Base-by-base conservation (phyloP, 1,284 basidiomycete genomes). In the Xerocomus minutiporus region DNA sequence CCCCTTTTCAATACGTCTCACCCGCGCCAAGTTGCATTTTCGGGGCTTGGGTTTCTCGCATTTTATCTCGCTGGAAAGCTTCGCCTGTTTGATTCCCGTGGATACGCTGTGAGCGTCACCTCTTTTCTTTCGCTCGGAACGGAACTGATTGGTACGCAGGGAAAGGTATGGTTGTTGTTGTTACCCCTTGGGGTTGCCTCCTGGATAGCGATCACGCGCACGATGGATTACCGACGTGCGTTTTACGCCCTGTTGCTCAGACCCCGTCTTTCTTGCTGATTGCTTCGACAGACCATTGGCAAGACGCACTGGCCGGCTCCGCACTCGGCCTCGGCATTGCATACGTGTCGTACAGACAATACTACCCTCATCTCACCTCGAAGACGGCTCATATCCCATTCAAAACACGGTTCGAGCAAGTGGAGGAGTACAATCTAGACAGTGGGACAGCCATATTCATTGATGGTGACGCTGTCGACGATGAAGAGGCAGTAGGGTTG, bases 41-140 rank as follows among this genome's bases (percentile, higher is more conserved):
- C 87, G 0, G 88, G 90, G 3, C 73, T 91, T 0, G 84, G 83
- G 2, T 91, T 86, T 71, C 72, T 92, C 26, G 70, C 81, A 32
- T 80, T 88, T 52, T 92, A 89, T 62, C 69, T 87, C 2, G 79
- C 81, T 3, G 87, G 86, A n/a, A 91, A 91, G 67, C 71, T 90
- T 55, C 87, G 84, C 61, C 67, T 90, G 11, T 89, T 85, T 60
- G 85, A 89, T 62, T 69, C 68, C 35, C 73, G 79, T 11, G 86
- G 86, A 11, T 75, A 86, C 62, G 73, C 82, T 8, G 79, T 83
- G 47, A 58, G 78, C 63, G 32, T 1, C 13, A 7, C 12, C 4
- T 26, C 8, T 39, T 29, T 41, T 9, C 15, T n/a, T 15, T n/a
- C 7, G 5, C 2, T n/a, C 23, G 26, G 23, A 6, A n/a, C 7